A percentile compares a stretch with the other conserved stretches of the same genome.
Conservation (phyloP, 495 filamentous ascomycete species). For the Gamarada debralockiae region DNA sequence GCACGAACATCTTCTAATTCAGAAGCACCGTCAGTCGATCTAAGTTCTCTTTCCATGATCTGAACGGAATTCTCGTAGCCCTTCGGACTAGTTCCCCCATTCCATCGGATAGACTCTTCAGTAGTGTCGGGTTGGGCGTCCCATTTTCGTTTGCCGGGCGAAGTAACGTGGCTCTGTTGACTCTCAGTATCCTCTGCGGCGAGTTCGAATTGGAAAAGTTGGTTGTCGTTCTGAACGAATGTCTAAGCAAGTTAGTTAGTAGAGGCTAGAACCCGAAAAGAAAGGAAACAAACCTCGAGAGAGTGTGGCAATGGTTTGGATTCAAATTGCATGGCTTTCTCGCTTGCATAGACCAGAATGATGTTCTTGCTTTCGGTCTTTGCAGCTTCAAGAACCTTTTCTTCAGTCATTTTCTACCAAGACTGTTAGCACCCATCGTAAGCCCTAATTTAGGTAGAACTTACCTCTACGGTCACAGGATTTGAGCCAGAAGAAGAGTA, state of each 20-base stretch:
- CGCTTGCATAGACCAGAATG: conserved; percentile 34
- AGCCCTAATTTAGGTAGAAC: conserved; percentile 4
- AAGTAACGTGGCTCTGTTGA: not conserved
- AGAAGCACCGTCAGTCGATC: not conserved
- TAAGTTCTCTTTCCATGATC: conserved; percentile 13
- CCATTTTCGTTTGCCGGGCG: conserved; percentile 23
- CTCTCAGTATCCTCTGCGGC: not conserved
- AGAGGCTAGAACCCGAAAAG: not conserved
- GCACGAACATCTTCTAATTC: not conserved
- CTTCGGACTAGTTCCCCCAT: not conserved
- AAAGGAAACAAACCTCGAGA: conserved; percentile 27
- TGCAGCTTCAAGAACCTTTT: conserved; percentile 30
- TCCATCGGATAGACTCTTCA: not conserved
- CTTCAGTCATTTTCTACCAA: conserved; percentile 29
- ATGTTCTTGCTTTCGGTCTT: conserved; percentile 28
- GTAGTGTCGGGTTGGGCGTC: conserved; percentile 4
- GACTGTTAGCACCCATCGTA: conserved; percentile 1
- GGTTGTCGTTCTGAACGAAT: conserved; percentile 25
- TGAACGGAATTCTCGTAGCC: not conserved
- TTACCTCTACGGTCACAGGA: conserved; percentile 22
- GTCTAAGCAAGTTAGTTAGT: conserved; percentile 16
- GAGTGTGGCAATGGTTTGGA: conserved; percentile 25
- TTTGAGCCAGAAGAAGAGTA: conserved; percentile 18
- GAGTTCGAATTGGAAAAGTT: conserved; percentile 17
- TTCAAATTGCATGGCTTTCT: conserved; percentile 27